Base-by-base conservation (phyloP, 257 asterid species). In the Buddleja alternifolia region DNA sequence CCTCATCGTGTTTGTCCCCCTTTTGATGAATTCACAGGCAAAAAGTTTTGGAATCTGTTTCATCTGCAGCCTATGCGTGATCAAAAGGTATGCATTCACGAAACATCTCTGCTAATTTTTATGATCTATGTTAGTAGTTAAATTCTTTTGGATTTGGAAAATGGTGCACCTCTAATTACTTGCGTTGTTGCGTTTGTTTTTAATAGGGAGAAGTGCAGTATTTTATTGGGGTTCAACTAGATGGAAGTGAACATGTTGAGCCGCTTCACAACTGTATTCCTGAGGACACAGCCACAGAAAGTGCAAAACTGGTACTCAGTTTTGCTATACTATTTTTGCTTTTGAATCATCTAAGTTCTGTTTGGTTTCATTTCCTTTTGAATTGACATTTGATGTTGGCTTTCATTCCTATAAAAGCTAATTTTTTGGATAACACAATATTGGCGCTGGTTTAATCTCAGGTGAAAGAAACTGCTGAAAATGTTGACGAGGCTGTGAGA, bases 61-160 rank as follows among this genome's bases (percentile, higher is more conserved):
- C 99, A 94, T 84, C 85, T 94, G 63, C 99, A 94, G 83, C 99
- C 99, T 73, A 94, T 94, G 99, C 97, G 99, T 82, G 99, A 94
- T 73, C 99, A 94, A 50, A 94, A 87, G 99, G 99, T 93, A 74
- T 11, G 15, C n/a, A n/a, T 16, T 60, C 47, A 23, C 0, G 58
- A 32, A 10, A 42, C 44, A 29, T 75, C 34, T 68, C 60, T 19
- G 70, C n/a, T n/a, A 15, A 46, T 52, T 23, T 25, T 10, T 39
- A 4, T 54, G 50, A 21, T 61, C 1, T 9, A 17, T 56, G 55
- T 65, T 44, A 24, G 11, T 57, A 25, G 42, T 66, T 20, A 25
- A 10, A 32, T 25, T 44, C 66, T 61, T 37, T 20, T 52, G 14
- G 16, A 47, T 69, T 45, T 25, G 17, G 47, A 68, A 66, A 47